phyloP scores from a whole-genome alignment of 139 green algal species.

The Trebouxia sp. region DNA sequence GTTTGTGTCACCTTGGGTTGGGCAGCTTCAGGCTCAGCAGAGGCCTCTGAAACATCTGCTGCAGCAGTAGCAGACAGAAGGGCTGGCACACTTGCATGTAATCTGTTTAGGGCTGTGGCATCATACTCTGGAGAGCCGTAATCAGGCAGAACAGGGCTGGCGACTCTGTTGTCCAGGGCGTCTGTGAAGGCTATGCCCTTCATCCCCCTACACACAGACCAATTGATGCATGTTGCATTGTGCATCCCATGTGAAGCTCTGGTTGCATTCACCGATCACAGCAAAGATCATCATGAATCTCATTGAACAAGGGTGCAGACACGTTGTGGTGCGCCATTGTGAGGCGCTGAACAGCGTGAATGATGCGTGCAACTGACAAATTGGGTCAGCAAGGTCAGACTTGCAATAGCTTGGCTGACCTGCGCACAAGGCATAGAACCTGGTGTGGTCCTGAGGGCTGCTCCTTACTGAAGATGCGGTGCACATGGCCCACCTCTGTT shows the following conservation, averaged over 20 bases:
- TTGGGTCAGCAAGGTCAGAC: too few species aligned
- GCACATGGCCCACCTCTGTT: conserved; percentile 51
- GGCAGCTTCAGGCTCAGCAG: neutral
- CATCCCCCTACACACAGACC: conserved; percentile 37
- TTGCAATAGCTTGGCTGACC: neutral
- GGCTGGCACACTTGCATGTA: conserved; percentile 38
- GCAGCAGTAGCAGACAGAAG: conserved; percentile 27
- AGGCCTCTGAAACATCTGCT: neutral
- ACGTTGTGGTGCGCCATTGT: too few species aligned
- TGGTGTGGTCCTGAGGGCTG: conserved; percentile 55
- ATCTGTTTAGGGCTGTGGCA: conserved; percentile 48
- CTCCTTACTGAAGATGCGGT: conserved; percentile 73
- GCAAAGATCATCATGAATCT: too few species aligned
- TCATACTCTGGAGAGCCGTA: conserved; percentile 48
- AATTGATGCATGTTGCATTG: neutral
- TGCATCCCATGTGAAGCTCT: neutral
- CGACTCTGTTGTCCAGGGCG: conserved; percentile 46
- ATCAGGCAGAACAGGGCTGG: conserved; percentile 45
- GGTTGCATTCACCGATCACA: neutral
- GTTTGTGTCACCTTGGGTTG: too few species aligned
- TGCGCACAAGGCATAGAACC: conserved; percentile 58
- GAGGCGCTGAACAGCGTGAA: neutral
- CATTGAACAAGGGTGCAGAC: too few species aligned
- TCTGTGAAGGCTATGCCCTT: conserved; percentile 66
- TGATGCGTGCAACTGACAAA: too few species aligned